Evolutionary conservation across 176 grass and related monocot species (phyloP).

Genomic region (Aegilops bicornis): DNA sequence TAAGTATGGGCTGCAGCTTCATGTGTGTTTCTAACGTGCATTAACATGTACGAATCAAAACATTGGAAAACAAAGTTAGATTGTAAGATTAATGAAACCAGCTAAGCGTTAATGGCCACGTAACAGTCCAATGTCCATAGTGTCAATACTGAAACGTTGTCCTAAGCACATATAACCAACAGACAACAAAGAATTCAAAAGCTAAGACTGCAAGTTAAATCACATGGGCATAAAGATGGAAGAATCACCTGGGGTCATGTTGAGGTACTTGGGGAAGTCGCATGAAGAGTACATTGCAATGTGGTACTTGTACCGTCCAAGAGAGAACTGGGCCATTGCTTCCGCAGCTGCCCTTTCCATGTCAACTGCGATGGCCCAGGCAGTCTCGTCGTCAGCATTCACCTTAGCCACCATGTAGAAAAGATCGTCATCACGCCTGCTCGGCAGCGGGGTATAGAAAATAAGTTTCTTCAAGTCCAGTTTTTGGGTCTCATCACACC

Average conservation of each 20-base stretch:
- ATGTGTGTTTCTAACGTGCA: background rate
- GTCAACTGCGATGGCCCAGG: background rate
- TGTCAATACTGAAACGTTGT: background rate
- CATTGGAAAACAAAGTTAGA: background rate
- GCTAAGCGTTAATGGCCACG: background rate
- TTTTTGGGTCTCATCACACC: background rate
- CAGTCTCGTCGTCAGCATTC: background rate
- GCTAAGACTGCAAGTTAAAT: background rate
- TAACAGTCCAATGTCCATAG: slow-evolving; percentile 1
- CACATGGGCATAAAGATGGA: background rate
- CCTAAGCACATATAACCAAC: background rate
- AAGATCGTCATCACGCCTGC: background rate
- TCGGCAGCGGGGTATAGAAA: background rate
- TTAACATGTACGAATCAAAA: background rate
- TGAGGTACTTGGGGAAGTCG: slow-evolving; percentile 7
- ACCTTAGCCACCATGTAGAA: background rate
- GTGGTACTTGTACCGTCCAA: background rate
- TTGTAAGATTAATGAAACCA: background rate
- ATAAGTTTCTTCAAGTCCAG: background rate
- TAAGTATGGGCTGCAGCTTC: background rate
- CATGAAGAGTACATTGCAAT: background rate
- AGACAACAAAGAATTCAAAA: background rate
- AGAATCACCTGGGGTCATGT: background rate
- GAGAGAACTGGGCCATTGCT: background rate
- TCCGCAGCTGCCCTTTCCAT: background rate